A percentile compares a stretch with the other conserved stretches of the same genome.
Evolutionary conservation across 257 asterid genomes (phyloP).

Genomic region (Solanum pimpinellifolium): DNA sequence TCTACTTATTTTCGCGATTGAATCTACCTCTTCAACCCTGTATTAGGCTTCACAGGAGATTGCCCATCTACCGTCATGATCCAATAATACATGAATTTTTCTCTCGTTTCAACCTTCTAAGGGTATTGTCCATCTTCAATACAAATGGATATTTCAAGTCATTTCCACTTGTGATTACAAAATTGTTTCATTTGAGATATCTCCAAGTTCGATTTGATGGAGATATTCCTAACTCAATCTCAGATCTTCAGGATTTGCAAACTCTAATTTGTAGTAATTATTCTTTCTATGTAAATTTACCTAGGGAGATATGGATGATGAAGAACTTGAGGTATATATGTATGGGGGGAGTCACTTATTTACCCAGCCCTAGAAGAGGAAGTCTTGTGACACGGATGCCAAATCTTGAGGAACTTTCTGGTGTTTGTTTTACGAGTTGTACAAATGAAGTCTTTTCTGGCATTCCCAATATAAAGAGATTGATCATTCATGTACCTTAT

Average conservation of each 20-base stretch:
- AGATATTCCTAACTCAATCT: neutral
- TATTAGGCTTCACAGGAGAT: neutral
- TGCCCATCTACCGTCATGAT: neutral
- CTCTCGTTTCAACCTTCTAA: neutral
- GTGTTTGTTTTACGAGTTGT: neutral
- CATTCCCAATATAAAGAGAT: neutral
- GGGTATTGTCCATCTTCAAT: neutral
- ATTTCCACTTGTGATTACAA: neutral
- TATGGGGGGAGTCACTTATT: neutral
- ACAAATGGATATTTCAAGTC: neutral
- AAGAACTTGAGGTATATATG: neutral
- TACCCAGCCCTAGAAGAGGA: neutral
- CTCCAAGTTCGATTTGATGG: neutral
- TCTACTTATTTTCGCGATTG: neutral
- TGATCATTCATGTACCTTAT: neutral
- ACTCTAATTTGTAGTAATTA: neutral
- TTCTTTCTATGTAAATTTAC: neutral
- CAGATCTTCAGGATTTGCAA: neutral
- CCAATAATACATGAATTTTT: neutral
- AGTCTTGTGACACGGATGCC: neutral
- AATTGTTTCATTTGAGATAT: neutral
- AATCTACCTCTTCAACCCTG: neutral
- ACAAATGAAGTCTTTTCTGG: neutral
- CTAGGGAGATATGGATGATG: neutral
- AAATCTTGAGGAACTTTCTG: neutral